phyloP scores from a whole-genome alignment of 129 eudicot genomes.

The Escallonia herrerae region DNA sequence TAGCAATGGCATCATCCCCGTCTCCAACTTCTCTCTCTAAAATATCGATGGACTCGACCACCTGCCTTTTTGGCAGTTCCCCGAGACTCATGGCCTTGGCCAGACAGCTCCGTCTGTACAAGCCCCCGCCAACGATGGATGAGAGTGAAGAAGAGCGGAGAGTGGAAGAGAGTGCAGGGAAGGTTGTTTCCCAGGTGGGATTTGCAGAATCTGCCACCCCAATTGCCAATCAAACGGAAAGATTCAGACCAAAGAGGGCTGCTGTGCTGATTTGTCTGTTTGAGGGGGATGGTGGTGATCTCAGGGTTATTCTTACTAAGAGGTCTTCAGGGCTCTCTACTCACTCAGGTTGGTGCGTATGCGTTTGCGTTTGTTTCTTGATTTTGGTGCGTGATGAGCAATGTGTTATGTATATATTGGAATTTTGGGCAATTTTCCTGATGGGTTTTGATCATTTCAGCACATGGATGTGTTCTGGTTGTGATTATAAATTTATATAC shows the following conservation, averaged over 20 bases:
- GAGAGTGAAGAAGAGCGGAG: constrained; percentile 31
- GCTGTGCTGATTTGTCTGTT: constrained; percentile 80
- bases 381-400: no score
- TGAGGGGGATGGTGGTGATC: constrained; percentile 51
- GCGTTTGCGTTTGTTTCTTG: no score
- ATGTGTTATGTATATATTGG: no score
- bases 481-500: no score
- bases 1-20: constrained; percentile 8
- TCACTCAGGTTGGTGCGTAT: constrained; percentile 50
- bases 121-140: constrained; percentile 34
- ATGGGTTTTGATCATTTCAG: no score
- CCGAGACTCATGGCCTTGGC: constrained; percentile 31
- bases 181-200: constrained; percentile 60
- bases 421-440: no score
- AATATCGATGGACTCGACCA: constrained; percentile 14
- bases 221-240: constrained; percentile 26
- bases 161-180: constrained; percentile 28
- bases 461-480: no score
- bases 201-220: constrained; percentile 57
- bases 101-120: constrained; percentile 64
- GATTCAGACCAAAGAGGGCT: constrained; percentile 59
- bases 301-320: constrained; percentile 79
- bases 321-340: constrained; percentile 70
- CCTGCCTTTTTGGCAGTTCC: constrained; percentile 7
- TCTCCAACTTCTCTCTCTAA: constrained; percentile 19